Conservation (phyloP, 768 basidiomycete genomes). For the Daedaleopsis nitida region DNA sequence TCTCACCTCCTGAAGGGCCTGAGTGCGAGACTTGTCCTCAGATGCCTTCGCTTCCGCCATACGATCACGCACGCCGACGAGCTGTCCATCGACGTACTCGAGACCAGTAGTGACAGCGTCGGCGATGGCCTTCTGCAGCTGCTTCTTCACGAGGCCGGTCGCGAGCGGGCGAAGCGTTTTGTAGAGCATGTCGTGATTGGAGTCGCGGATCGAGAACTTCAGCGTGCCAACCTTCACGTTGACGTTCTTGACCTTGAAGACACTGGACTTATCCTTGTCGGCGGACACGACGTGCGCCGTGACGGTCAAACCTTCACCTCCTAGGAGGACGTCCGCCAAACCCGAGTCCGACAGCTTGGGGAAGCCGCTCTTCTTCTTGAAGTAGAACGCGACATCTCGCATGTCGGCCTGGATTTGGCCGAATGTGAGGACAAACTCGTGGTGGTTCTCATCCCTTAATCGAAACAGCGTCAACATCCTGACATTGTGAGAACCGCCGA, state of each 20-base stretch:
- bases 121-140: conserved; percentile 59
- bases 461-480: no score
- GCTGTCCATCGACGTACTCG: conserved; percentile 87
- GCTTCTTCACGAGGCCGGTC: conserved; percentile 80
- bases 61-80: conserved; percentile 82
- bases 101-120: conserved; percentile 78
- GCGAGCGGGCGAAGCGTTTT: conserved; percentile 81
- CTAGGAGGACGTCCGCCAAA: conserved; percentile 81
- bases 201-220: conserved; percentile 89
- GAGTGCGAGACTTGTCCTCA: conserved; percentile 43
- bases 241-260: conserved; percentile 73
- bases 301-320: conserved; percentile 78
- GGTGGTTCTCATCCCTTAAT: conserved; percentile 56
- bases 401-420: conserved; percentile 92
- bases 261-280: conserved; percentile 63
- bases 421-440: conserved; percentile 75
- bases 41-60: conserved; percentile 63
- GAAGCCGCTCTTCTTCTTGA: conserved; percentile 82
- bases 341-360: conserved; percentile 82
- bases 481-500: no score
- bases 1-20: conserved; percentile 60
- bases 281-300: conserved; percentile 63
- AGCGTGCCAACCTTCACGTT: conserved; percentile 83
- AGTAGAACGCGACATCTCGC: conserved; percentile 91
- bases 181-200: conserved; percentile 88